Percentiles rank a stretch among this genome's conserved stretches.
These are phyloP conservation scores for Terana coerulea DNA, from an alignment of 768 basidiomycete genomes.

Conservation along the genomic window DNA sequence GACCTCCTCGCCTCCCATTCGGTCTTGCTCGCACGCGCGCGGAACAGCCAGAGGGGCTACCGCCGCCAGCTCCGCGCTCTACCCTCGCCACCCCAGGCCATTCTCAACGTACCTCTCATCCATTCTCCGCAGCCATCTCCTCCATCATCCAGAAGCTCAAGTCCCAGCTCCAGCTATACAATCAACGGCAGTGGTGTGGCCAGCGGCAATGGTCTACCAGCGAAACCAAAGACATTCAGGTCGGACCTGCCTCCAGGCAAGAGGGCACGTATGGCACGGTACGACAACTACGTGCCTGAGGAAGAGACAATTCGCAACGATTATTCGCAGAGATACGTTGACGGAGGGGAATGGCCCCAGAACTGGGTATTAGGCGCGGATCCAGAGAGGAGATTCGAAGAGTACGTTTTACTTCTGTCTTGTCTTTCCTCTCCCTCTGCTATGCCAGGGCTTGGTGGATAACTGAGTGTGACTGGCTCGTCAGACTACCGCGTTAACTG, in stretches of 20 bases:
- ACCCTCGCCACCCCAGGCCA: constrained; percentile 49
- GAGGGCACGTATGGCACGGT: constrained; percentile 64
- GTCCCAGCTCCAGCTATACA: no score
- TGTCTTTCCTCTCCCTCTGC: no score
- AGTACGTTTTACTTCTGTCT: constrained; percentile 54
- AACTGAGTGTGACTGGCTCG: no score
- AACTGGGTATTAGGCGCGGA: constrained; percentile 90
- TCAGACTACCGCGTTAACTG: no score
- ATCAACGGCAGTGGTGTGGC: not conserved
- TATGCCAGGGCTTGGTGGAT: no score
- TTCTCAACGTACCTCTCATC: constrained; percentile 55
- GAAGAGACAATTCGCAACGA: constrained; percentile 98
- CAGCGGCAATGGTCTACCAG: constrained; percentile 23
- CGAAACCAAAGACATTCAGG: constrained; percentile 38
- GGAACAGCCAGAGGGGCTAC: constrained; percentile 51
- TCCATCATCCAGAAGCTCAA: constrained; percentile 40
- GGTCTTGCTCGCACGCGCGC: constrained; percentile 53
- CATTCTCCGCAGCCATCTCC: constrained; percentile 54
- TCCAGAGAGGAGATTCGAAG: constrained; percentile 86
- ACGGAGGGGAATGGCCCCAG: constrained; percentile 91
- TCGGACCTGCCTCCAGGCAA: constrained; percentile 65
- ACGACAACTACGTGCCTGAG: constrained; percentile 81
- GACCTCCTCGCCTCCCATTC: constrained; percentile 59
- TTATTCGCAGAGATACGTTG: constrained; percentile 87
- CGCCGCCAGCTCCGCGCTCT: constrained; percentile 54